phyloP scores from a whole-genome alignment of 768 basidiomycete species.

The Boletales sp. region DNA sequence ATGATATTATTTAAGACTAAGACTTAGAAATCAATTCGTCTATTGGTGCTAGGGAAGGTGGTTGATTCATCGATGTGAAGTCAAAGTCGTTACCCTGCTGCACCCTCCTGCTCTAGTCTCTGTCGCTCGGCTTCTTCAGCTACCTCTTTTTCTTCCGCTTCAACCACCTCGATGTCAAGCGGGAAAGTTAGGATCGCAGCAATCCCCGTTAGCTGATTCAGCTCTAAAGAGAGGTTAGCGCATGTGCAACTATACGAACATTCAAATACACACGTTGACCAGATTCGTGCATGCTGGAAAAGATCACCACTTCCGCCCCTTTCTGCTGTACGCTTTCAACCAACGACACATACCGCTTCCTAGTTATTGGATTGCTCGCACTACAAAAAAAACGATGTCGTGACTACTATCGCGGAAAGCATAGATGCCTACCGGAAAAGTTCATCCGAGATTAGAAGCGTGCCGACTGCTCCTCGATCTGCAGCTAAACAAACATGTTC shows the following conservation, averaged over 20 bases:
- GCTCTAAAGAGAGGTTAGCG: constrained; percentile 48
- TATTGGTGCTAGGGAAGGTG: neutral
- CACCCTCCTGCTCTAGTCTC: constrained; percentile 8
- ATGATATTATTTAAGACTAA: constrained; percentile 4
- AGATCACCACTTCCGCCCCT: constrained; percentile 92
- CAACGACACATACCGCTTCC: constrained; percentile 82
- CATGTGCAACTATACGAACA: neutral
- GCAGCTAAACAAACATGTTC: constrained; percentile 90
- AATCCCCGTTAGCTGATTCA: constrained; percentile 94
- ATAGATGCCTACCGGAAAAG: constrained; percentile 69
- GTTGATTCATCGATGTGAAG: neutral
- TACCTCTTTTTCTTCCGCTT: constrained; percentile 84
- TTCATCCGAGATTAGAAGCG: constrained; percentile 90
- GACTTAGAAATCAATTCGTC: neutral
- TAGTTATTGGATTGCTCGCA: constrained; percentile 69
- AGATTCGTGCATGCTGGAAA: constrained; percentile 99
- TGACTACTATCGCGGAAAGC: neutral
- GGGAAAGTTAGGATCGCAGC: constrained; percentile 97
- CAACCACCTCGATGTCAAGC: constrained; percentile 91
- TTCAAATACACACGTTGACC: constrained; percentile 76
- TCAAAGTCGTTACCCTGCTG: neutral
- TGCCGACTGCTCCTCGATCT: constrained; percentile 90
- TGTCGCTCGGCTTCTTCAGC: constrained; percentile 38
- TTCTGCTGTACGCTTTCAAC: constrained; percentile 87
- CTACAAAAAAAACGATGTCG: constrained; percentile 36